Base-by-base conservation (phyloP, 345 rosid genomes). In the Corymbia maculata region DNA sequence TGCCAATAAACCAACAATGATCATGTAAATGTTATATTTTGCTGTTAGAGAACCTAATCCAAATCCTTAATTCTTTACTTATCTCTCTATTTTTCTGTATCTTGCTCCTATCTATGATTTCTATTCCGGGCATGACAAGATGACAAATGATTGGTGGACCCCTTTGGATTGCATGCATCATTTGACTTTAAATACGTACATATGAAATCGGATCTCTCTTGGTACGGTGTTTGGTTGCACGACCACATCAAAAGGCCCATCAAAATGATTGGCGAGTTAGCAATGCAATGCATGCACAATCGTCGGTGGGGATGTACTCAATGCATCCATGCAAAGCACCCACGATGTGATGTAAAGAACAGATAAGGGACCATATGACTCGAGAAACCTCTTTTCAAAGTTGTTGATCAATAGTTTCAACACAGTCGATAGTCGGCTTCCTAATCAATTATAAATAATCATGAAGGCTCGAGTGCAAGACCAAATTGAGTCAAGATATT, bases 401-500 rank as follows among this genome's bases (percentile, higher is more conserved):
- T 36, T 36, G 24, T 36, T 0, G 0, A 19, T 2, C 24, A 7
- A 36, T 36, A 42, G 19, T 0, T 61, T 26, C 30, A 11, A 11
- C 9, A 9, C 36, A 1, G 1, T 64, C 0, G 9, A 64, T 64
- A 0, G 36, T 7, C 0, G 0, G 12, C 22, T 30, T 11, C 8
- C 79, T 13, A 4, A 32, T 4, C 4, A 9, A 75, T 75, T 19
- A 42, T 22, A 75, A 19, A 75, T 0, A 42, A 3, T 75, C 47
- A 5, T 3, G 26, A 36, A 75, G 14, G 24, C 82, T 19, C 49
- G 8, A 44, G 9, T 5, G 13, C 47, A 19, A 0, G 28, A 6
- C 24, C 47, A 0, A 0, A 75, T 75, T 14, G 6, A 68, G 10
- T 68, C 24, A 68, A 0, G 0, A 16, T 32, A 68, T 68, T 10